Base-by-base conservation (phyloP, 768 basidiomycete species). In the Xerocomus brunneocitrinus region DNA sequence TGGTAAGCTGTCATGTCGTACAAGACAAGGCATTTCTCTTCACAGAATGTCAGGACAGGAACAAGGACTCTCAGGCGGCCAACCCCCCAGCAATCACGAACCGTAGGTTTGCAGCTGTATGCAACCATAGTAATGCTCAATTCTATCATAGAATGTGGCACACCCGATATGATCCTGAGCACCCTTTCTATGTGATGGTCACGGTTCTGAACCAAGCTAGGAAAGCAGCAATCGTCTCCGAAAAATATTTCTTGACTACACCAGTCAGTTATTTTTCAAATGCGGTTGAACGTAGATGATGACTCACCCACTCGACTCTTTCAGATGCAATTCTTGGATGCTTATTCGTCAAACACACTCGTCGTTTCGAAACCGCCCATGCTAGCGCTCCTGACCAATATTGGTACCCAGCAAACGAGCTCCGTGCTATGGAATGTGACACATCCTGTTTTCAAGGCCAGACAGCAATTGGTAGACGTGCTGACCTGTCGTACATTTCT, bases 361-460 rank as follows among this genome's bases (percentile, higher is more conserved):
- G 77, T 72, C 2, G 62, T 83, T 34, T 81, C 73, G 36, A 85
- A 85, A 58, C 73, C 76, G 0, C 82, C 84, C 1, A 64, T 85
- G 55, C 73, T 84, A 41, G 68, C 78, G 6, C 75, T 84, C 32
- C 62, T 84, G 55, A 79, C 83, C 4, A 84, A 85, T 66, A 62
- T 70, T 35, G 83, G 82, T 32, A 71, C 62, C 48, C 55, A 62
- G 43, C 69, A 70, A n/a, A 60, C 67, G 13, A 62, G 64, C 5
- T 50, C 59, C 9, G 63, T 67, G 25, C 64, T 55, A 25, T 83
- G 80, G 80, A 73, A 63, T 22, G 72, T 81, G 35, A 71, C 70
- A 5, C 63, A 67, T n/a, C 57, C 73, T 2, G 68, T 72, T 9
- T 83, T 76, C 69, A 54, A 64, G 24, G 59, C 65, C 1, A 68